phyloP scores from a whole-genome alignment of 495 filamentous ascomycete species.

The Annulohypoxylon nitens region DNA sequence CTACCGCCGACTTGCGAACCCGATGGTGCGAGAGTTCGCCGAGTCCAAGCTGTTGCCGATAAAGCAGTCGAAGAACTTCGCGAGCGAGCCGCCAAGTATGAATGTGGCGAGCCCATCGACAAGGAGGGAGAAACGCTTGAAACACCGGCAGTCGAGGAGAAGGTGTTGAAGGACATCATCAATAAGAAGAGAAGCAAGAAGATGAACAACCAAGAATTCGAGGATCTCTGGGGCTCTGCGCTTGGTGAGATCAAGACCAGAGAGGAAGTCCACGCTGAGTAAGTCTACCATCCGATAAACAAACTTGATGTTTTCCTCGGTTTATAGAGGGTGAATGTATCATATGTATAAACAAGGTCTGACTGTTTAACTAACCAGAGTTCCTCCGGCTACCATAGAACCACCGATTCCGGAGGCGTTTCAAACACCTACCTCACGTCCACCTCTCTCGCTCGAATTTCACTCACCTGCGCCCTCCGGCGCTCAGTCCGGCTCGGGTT shows the following conservation, averaged over 20 bases:
- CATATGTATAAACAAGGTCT: slow-evolving; percentile 53
- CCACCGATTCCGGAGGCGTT: slow-evolving; percentile 69
- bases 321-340: slow-evolving; percentile 29
- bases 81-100: slow-evolving; percentile 86
- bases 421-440: slow-evolving; percentile 70
- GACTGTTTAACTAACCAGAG: slow-evolving; percentile 81
- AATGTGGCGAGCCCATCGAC: slow-evolving; percentile 83
- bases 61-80: slow-evolving; percentile 88
- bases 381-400: slow-evolving; percentile 77
- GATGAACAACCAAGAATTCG: slow-evolving; percentile 89
- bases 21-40: slow-evolving; percentile 90
- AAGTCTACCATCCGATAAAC: slow-evolving; percentile 62
- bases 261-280: slow-evolving; percentile 88
- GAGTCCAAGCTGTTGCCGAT: slow-evolving; percentile 87
- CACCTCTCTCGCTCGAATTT: slow-evolving; percentile 87
- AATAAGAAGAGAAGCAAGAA: slow-evolving; percentile 78
- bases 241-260: slow-evolving; percentile 84
- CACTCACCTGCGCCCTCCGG: slow-evolving; percentile 87
- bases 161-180: slow-evolving; percentile 81
- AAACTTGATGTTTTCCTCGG: slow-evolving; percentile 12
- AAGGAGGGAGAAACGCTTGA: slow-evolving; percentile 68
- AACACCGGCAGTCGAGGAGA: slow-evolving; percentile 76
- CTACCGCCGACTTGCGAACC: slow-evolving; percentile 94
- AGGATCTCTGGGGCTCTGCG: slow-evolving; percentile 89
- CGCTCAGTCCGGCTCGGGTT: slow-evolving; percentile 91